Conservation (phyloP, 768 basidiomycete genomes). For the Pleurotus tuoliensis region DNA sequence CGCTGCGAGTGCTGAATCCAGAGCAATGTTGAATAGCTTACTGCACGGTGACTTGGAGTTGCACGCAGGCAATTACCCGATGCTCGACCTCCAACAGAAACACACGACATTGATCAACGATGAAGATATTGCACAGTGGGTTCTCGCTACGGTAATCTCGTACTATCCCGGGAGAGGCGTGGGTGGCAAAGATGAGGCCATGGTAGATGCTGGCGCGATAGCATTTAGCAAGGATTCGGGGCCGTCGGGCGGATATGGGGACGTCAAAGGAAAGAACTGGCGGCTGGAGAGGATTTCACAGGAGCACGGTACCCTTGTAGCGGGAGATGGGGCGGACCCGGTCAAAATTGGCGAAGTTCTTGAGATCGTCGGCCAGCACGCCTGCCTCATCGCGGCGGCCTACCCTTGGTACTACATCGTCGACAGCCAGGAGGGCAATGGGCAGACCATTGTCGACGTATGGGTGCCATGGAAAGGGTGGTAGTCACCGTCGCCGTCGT, state of each 20-base stretch:
- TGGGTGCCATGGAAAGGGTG: constrained; percentile 94
- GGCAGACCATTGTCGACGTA: constrained; percentile 63
- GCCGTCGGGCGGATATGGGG: constrained; percentile 66
- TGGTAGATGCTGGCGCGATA: constrained; percentile 80
- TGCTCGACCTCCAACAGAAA: constrained; percentile 82
- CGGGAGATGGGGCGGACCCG: constrained; percentile 12
- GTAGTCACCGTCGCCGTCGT: constrained; percentile 32
- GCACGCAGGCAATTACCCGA: constrained; percentile 81
- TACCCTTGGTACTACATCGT: constrained; percentile 85
- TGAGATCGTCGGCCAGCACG: constrained; percentile 81
- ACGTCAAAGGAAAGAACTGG: constrained; percentile 66
- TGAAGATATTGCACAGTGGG: constrained; percentile 57
- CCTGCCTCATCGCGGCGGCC: constrained; percentile 76
- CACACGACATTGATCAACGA: constrained; percentile 63
- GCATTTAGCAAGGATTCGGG: constrained; percentile 89
- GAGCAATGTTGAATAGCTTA: constrained; percentile 35
- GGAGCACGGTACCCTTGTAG: constrained; percentile 70
- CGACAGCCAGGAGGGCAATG: constrained; percentile 51
- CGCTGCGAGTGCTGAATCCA: constrained; percentile 56
- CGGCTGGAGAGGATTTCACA: constrained; percentile 62
- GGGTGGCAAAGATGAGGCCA: constrained; percentile 63
- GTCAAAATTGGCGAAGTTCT: constrained; percentile 59
- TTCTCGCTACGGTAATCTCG: constrained; percentile 74
- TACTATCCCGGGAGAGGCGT: constrained; percentile 68
- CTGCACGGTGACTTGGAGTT: constrained; percentile 68